Conservation (phyloP, 345 rosid genomes). For the Acer saccharum region DNA sequence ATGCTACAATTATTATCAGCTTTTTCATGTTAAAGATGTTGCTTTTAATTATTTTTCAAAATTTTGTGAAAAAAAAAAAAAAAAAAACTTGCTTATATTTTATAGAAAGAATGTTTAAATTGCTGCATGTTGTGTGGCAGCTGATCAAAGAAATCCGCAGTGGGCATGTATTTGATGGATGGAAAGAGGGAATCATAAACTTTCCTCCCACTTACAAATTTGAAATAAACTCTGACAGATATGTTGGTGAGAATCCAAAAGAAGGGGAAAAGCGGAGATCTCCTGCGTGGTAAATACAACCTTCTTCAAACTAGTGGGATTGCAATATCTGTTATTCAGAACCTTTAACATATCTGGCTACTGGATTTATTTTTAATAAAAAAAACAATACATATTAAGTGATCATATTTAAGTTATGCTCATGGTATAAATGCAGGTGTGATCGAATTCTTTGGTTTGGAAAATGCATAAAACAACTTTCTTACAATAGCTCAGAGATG, state of each 20-base stretch:
- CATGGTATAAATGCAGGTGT: conserved; percentile 59
- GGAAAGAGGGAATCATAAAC: conserved; percentile 83
- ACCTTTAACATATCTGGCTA: not conserved
- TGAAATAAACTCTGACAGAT: conserved; percentile 79
- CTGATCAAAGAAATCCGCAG: conserved; percentile 65
- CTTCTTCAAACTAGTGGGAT: conserved; percentile 1
- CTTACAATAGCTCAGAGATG: conserved; percentile 64
- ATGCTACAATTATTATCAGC: not conserved
- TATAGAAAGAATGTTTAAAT: conserved; percentile 10
- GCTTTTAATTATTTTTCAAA: not conserved
- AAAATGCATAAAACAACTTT: conserved; percentile 75
- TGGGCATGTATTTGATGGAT: conserved; percentile 88
- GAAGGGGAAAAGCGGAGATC: conserved; percentile 96
- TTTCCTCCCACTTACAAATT: conserved; percentile 97
- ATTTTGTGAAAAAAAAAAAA: not conserved
- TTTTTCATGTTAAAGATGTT: not conserved
- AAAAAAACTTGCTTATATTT: not conserved
- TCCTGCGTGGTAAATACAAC: conserved; percentile 80
- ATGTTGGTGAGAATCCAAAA: conserved; percentile 74
- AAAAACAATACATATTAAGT: not conserved
- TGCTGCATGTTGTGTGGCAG: conserved; percentile 41
- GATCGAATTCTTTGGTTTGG: conserved; percentile 95
- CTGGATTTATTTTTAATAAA: too few species aligned
- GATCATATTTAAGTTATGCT: conserved; percentile 1
- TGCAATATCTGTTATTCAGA: not conserved